These are phyloP conservation scores for Leccinum arenicola DNA, from an alignment of 768 basidiomycete genomes.

Conservation along the genomic window DNA sequence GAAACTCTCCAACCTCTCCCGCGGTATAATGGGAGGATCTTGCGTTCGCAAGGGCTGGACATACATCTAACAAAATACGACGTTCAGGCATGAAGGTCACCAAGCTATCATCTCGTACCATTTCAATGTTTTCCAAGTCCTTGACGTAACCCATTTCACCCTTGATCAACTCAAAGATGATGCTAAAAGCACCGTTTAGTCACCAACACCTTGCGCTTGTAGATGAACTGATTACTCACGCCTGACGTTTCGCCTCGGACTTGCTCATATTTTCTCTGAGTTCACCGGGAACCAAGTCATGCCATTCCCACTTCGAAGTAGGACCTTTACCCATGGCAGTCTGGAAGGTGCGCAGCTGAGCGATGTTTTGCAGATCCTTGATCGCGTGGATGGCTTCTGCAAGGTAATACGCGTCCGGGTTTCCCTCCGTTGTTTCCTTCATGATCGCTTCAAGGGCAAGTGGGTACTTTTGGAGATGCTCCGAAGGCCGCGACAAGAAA, in stretches of 20 bases:
- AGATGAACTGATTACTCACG: constrained; percentile 46
- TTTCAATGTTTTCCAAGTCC: constrained; percentile 83
- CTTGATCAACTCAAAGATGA: constrained; percentile 93
- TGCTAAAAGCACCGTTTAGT: constrained; percentile 40
- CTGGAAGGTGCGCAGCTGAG: constrained; percentile 88
- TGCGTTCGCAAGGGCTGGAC: constrained; percentile 68
- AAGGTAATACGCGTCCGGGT: constrained; percentile 81
- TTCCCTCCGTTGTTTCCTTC: constrained; percentile 75
- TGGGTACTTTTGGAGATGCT: constrained; percentile 69
- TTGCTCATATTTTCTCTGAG: constrained; percentile 59
- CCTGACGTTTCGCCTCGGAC: constrained; percentile 78
- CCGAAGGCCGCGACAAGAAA: constrained; percentile 58
- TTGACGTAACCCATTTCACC: constrained; percentile 95
- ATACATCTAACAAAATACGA: constrained; percentile 59
- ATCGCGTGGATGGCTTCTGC: constrained; percentile 83
- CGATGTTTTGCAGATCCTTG: constrained; percentile 74
- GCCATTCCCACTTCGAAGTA: constrained; percentile 85
- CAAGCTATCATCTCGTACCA: constrained; percentile 41
- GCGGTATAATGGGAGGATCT: constrained; percentile 75
- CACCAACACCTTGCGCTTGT: not conserved
- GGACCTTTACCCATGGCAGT: constrained; percentile 81
- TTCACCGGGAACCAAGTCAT: constrained; percentile 77
- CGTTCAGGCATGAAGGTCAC: constrained; percentile 1
- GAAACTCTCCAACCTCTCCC: constrained; percentile 70
- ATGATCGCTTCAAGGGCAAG: constrained; percentile 82